Evolutionary conservation across 2,329 filamentous ascomycete genomes (phyloP).

Genomic region (Paracamarosporium sp.): DNA sequence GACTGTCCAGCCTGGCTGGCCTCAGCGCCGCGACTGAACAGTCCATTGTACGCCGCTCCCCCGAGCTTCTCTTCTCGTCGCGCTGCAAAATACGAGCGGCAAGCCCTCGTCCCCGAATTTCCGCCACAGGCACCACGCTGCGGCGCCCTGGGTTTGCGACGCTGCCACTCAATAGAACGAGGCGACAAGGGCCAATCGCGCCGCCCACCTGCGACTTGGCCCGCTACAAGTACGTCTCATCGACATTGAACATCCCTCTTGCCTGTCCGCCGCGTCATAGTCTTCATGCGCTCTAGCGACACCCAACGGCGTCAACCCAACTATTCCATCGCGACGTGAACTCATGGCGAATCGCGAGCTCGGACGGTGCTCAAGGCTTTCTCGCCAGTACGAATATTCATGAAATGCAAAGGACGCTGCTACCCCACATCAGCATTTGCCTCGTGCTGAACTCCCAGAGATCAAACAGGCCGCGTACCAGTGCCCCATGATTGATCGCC

Average conservation of each 20-base stretch:
- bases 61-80: background rate
- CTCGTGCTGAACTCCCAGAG: background rate
- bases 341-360: background rate
- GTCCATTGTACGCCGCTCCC: constrained; percentile 8
- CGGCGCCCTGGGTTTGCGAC: constrained; percentile 2
- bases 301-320: background rate
- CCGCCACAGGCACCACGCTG: constrained; percentile 4
- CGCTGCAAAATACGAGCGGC: background rate
- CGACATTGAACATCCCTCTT: constrained; percentile 2
- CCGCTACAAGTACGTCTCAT: constrained; percentile 9
- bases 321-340: background rate
- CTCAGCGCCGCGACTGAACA: constrained; percentile 1
- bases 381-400: background rate
- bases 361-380: background rate
- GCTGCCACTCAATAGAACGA: background rate
- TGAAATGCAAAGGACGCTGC: background rate
- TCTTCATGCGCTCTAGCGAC: background rate
- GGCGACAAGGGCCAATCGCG: background rate
- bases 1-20: no score
- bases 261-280: background rate
- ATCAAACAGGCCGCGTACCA: no score
- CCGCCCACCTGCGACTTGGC: background rate
- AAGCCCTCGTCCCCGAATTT: constrained; percentile 5
- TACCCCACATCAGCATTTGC: background rate
- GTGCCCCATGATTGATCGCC: no score